These are phyloP conservation scores for Blumeria graminis DNA, from an alignment of 2,329 filamentous ascomycete genomes.

Conservation along the genomic window DNA sequence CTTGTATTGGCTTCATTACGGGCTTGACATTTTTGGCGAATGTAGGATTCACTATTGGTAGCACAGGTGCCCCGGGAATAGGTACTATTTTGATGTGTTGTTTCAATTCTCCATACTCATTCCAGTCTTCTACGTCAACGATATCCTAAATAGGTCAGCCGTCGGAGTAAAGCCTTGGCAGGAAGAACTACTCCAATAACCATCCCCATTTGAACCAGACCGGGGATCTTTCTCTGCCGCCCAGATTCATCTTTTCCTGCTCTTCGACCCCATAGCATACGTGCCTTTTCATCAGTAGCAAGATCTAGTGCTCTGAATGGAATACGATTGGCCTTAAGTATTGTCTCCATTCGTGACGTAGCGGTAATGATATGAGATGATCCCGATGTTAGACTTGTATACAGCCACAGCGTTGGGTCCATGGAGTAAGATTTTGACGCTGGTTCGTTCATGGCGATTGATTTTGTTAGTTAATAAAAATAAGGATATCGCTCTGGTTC, in stretches of 20 bases:
- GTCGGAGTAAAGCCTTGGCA: background rate
- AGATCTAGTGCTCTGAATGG: conserved; percentile 84
- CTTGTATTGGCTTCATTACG: background rate
- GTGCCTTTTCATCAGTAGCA: conserved; percentile 69
- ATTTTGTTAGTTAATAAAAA: background rate
- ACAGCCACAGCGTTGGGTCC: conserved; percentile 67
- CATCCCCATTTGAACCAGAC: conserved; percentile 63
- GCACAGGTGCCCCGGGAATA: conserved; percentile 3
- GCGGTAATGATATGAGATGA: conserved; percentile 92
- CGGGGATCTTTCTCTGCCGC: conserved; percentile 54
- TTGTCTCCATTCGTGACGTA: conserved; percentile 85
- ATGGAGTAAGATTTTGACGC: conserved; percentile 16
- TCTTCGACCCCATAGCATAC: conserved; percentile 69
- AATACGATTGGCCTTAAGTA: conserved; percentile 81
- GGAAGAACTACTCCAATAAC: conserved; percentile 52
- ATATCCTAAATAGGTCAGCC: conserved; percentile 39
- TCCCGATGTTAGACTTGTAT: conserved; percentile 85
- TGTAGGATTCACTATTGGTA: conserved; percentile 8
- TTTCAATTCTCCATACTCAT: conserved; percentile 89
- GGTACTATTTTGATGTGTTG: conserved; percentile 47
- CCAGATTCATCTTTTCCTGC: conserved; percentile 44
- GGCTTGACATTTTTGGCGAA: background rate
- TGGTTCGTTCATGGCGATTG: conserved; percentile 12
- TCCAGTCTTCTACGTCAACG: conserved; percentile 93
- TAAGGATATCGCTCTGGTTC: too few species aligned